phyloP scores from a whole-genome alignment of 768 basidiomycete species.

The Xerocomellus amylosporus region DNA sequence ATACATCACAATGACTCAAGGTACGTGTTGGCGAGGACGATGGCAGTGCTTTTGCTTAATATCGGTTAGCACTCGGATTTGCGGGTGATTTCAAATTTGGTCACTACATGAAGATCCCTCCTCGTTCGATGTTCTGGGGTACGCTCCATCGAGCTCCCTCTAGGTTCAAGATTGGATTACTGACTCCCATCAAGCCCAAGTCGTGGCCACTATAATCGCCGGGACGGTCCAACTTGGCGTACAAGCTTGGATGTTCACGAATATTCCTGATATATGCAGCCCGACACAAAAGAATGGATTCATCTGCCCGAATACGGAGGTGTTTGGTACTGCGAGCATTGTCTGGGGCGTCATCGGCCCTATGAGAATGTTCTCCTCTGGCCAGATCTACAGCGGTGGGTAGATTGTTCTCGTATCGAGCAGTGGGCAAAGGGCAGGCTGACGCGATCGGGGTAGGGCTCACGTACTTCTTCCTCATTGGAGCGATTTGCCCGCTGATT shows the following conservation, averaged over 20 bases:
- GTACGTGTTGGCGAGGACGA: not conserved
- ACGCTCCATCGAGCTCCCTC: not conserved
- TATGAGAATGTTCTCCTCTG: constrained; percentile 61
- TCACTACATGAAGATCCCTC: constrained; percentile 71
- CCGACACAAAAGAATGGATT: constrained; percentile 46
- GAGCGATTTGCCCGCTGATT: constrained; percentile 56
- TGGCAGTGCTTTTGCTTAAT: not conserved
- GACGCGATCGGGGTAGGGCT: constrained; percentile 33
- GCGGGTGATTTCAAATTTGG: constrained; percentile 74
- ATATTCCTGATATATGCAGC: constrained; percentile 37
- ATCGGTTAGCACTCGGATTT: constrained; percentile 51
- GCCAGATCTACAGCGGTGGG: constrained; percentile 55
- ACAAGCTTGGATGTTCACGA: constrained; percentile 57
- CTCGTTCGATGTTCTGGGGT: constrained; percentile 63
- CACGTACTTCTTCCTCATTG: constrained; percentile 77
- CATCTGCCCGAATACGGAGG: constrained; percentile 65
- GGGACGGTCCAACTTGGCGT: constrained; percentile 68
- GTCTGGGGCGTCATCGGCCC: constrained; percentile 86
- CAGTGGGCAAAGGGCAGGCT: not conserved
- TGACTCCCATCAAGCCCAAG: constrained; percentile 38
- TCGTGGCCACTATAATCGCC: constrained; percentile 58
- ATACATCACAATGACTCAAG: constrained; percentile 61
- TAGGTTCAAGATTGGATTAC: not conserved
- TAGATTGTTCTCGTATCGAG: not conserved
- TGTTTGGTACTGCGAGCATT: constrained; percentile 77